Evolutionary conservation across 257 asterid genomes (phyloP), one percentile per base, ranked within the genome.

Genomic region (Agastache rugosa): DNA sequence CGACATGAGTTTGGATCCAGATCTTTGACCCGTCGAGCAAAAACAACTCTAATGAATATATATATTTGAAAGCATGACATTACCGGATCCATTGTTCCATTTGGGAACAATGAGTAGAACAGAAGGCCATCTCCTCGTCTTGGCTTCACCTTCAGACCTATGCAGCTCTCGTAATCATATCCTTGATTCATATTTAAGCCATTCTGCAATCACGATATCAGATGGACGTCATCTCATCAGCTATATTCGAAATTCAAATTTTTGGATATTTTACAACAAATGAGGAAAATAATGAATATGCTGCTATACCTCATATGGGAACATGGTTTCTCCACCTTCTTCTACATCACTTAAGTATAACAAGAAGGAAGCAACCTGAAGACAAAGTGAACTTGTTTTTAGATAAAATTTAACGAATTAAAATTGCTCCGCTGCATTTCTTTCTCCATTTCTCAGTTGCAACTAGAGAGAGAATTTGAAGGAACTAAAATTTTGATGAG

Each of bases 261-360:
- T 65, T 42, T 22, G n/a, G 47, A 29, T 62, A 37, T 39, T 63
- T 63, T 19, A 17, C 67, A 19, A 9, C 8, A 53, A 6, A 11
- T 2, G 22, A 51, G 15, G 16, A 17, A 42, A 23, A n/a, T 1
- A 29, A 39, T 20, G 25, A 10, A 10, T 10, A 17, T 37, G 68
- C 16, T 71, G 58, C 45, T 67, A 73, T 84, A 85, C 98, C 96
- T 93, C 97, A 29, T 76, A 93, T 0, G 98, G 98, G 62, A 93
- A 93, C 97, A 93, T 89, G 80, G 98, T 93, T 81, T 93, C 97
- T 44, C 98, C 97, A 53, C 98, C 97, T 87, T 91, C 97, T 64
- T 91, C 93, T 64, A 93, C 97, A 74, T 93, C 96, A 39, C 96
- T 85, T 35, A 93, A 83, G 85, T 93, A 93, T 17, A 93, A 78